A percentile compares a stretch with the other conserved stretches of the same genome.
phyloP scores from a whole-genome alignment of 2,329 filamentous ascomycete genomes.

The Pseudogymnoascus sp. region DNA sequence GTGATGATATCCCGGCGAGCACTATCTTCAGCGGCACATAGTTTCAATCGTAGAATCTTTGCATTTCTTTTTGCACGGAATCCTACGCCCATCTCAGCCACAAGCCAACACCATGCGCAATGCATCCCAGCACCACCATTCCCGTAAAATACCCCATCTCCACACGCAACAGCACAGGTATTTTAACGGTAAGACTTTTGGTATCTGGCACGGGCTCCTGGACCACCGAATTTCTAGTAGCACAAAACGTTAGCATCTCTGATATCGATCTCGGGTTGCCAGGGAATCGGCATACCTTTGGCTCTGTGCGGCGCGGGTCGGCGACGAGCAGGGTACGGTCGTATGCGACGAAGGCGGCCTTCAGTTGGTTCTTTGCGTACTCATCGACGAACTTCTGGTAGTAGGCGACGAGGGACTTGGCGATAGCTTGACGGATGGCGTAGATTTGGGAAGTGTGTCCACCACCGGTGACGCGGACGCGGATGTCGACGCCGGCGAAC shows the following conservation, averaged over 20 bases:
- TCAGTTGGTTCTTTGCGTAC: constrained; percentile 99
- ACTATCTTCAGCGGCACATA: not conserved
- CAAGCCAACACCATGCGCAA: constrained; percentile 29
- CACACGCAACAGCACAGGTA: constrained; percentile 99
- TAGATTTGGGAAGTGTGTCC: constrained; percentile 97
- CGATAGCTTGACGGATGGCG: constrained; percentile 97
- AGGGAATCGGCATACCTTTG: constrained; percentile 62
- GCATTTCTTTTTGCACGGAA: constrained; percentile 27
- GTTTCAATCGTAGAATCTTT: constrained; percentile 20
- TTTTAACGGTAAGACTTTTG: constrained; percentile 99
- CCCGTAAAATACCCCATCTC: constrained; percentile 29
- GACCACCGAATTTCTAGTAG: constrained; percentile 56
- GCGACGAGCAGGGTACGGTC: constrained; percentile 96
- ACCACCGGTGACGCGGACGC: constrained; percentile 91
- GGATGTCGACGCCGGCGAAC: constrained; percentile 94
- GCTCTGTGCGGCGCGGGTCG: constrained; percentile 98
- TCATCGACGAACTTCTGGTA: constrained; percentile 99
- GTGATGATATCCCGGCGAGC: not conserved
- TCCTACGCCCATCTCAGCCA: constrained; percentile 27
- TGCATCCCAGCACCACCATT: constrained; percentile 25
- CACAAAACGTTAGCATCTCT: constrained; percentile 12
- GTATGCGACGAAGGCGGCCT: constrained; percentile 92
- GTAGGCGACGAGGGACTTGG: constrained; percentile 96
- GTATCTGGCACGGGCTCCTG: constrained; percentile 90
- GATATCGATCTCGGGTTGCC: not conserved